A percentile compares a stretch with the other conserved stretches of the same genome.
Evolutionary conservation across 352 stramenopile genomes (phyloP).

Genomic region (Pythium sp.): DNA sequence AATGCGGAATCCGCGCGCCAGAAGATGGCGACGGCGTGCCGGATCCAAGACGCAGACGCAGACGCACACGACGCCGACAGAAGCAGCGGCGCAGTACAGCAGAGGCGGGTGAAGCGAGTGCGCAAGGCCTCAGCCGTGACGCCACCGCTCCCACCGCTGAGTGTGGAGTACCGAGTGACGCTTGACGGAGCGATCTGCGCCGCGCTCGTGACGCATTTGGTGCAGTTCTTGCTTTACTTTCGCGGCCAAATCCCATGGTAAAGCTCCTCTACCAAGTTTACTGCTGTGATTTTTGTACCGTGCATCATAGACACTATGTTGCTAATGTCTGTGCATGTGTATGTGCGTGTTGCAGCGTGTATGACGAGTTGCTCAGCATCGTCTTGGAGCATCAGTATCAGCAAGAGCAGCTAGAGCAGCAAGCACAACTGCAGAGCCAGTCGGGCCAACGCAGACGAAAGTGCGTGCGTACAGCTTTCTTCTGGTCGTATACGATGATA

Average conservation of each 20-base stretch:
- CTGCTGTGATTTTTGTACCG: neutral
- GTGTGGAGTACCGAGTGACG: constrained; percentile 38
- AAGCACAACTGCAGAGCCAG: constrained; percentile 2
- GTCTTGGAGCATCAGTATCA: constrained; percentile 26
- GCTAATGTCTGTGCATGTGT: constrained; percentile 1
- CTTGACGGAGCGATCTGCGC: constrained; percentile 44
- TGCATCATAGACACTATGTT: neutral
- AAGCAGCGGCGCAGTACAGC: neutral
- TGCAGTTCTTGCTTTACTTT: constrained; percentile 63
- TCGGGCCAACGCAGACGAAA: neutral
- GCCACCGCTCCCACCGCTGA: constrained; percentile 17
- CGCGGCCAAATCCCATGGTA: constrained; percentile 69
- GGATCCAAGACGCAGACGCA: neutral
- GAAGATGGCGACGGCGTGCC: constrained; percentile 5
- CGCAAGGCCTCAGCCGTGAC: neutral
- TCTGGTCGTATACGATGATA: neutral
- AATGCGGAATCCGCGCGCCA: constrained; percentile 6
- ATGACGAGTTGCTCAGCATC: constrained; percentile 39
- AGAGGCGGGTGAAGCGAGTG: neutral
- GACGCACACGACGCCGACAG: neutral
- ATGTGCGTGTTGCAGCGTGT: constrained; percentile 32
- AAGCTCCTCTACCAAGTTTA: neutral
- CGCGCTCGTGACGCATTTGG: constrained; percentile 32
- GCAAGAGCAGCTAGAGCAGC: constrained; percentile 10
- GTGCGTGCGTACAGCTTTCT: neutral